phyloP scores from a whole-genome alignment of 331 rosid genomes.

The Rhamnella rubrinervis region DNA sequence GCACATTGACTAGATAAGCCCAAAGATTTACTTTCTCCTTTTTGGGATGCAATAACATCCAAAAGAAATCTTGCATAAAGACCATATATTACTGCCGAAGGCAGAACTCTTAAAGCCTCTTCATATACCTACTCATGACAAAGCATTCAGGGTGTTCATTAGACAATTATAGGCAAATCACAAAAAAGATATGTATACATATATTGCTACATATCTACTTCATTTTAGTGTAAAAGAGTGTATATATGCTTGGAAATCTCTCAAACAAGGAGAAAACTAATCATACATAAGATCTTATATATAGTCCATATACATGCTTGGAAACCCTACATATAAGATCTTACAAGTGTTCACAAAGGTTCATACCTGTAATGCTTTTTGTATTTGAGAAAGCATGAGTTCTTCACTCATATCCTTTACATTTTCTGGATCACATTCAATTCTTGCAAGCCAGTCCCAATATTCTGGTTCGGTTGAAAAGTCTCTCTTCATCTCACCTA shows the following conservation, averaged over 20 bases:
- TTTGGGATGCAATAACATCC: constrained; percentile 37
- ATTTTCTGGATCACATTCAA: constrained; percentile 40
- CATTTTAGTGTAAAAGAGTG: constrained; percentile 6
- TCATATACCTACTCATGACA: constrained; percentile 63
- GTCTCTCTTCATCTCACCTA: constrained; percentile 66
- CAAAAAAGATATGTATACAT: background rate
- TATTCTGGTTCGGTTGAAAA: constrained; percentile 64
- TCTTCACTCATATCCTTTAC: constrained; percentile 38
- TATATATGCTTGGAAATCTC: no score
- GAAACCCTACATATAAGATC: no score
- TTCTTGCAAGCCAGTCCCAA: constrained; percentile 95
- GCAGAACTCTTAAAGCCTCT: constrained; percentile 64
- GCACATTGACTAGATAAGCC: constrained; percentile 26
- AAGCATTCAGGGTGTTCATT: constrained; percentile 17
- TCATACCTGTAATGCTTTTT: constrained; percentile 73
- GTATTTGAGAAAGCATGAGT: constrained; percentile 34
- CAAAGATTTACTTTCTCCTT: constrained; percentile 36
- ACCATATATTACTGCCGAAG: constrained; percentile 49
- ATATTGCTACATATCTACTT: constrained; percentile 14
- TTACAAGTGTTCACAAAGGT: background rate
- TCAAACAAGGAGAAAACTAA: no score
- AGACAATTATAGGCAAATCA: constrained; percentile 14
- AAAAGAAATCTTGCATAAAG: constrained; percentile 55
- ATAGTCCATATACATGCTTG: no score
- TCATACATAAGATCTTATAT: no score